Conservation (phyloP, 495 filamentous ascomycete genomes). For the Hypoxylon cercidicola region DNA sequence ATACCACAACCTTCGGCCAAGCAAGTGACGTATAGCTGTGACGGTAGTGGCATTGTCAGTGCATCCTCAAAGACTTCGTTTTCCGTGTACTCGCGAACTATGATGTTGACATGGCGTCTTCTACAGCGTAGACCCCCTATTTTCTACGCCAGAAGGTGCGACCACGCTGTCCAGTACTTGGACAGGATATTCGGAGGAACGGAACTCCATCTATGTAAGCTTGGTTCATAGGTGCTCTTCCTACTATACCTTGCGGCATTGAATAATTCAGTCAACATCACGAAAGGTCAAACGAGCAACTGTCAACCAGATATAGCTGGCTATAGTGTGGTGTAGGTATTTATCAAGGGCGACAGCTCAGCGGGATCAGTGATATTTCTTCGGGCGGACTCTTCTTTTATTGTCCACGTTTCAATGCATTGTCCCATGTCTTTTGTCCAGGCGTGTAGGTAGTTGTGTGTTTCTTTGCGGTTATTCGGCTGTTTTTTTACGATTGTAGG, state of each 20-base stretch:
- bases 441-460: no score
- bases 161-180: neutral
- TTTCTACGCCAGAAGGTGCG: neutral
- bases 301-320: neutral
- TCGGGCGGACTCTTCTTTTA: no score
- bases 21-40: neutral
- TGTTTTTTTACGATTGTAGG: no score
- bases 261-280: neutral
- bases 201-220: neutral
- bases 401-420: neutral
- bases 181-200: neutral
- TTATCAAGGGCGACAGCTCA: conserved; percentile 1
- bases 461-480: no score
- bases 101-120: no score
- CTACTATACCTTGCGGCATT: neutral
- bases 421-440: neutral
- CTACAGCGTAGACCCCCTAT: neutral
- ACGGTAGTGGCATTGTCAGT: neutral
- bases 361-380: no score
- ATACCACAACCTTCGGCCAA: neutral
- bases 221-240: neutral
- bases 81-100: no score
- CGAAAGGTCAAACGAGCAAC: neutral
- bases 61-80: no score
- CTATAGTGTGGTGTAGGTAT: neutral